These are phyloP conservation scores for Yamadazyma takamatsuzukensis DNA, from an alignment of 805 yeast genomes.

Conservation along the genomic window DNA sequence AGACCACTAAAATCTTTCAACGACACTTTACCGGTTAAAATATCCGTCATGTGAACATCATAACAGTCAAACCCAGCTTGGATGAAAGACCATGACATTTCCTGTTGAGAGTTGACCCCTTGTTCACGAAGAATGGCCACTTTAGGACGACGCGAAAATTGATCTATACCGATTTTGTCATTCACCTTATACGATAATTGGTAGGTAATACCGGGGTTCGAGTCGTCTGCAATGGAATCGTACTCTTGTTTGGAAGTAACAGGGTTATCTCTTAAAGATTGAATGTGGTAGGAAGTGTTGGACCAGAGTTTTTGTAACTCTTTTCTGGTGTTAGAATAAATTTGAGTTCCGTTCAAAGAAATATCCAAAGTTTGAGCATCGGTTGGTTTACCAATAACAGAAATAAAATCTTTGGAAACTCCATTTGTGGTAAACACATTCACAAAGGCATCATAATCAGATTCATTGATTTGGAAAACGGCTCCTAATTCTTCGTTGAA, in stretches of 20 bases:
- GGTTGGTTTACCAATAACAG: slow-evolving; percentile 68
- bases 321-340: slow-evolving; percentile 59
- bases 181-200: slow-evolving; percentile 66
- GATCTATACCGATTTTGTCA: slow-evolving; percentile 41
- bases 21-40: slow-evolving; percentile 66
- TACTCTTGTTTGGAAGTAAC: slow-evolving; percentile 84
- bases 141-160: slow-evolving; percentile 55
- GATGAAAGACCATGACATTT: slow-evolving; percentile 96
- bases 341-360: slow-evolving; percentile 39
- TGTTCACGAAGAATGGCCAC: slow-evolving; percentile 97
- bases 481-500: slow-evolving; percentile 96
- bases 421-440: slow-evolving; percentile 55
- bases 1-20: slow-evolving; percentile 83
- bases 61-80: slow-evolving; percentile 92
- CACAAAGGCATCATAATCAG: slow-evolving; percentile 53
- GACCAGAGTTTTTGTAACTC: slow-evolving; percentile 81
- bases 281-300: slow-evolving; percentile 84
- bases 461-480: slow-evolving; percentile 76
- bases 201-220: slow-evolving; percentile 86
- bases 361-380: slow-evolving; percentile 48
- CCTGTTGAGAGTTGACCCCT: slow-evolving; percentile 97
- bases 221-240: slow-evolving; percentile 66
- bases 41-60: slow-evolving; percentile 96
- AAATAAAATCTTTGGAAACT: slow-evolving; percentile 49
- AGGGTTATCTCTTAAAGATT: slow-evolving; percentile 92